These are phyloP conservation scores for Sporothrix globosa DNA, from an alignment of 2,329 filamentous ascomycete species.

Conservation along the genomic window DNA sequence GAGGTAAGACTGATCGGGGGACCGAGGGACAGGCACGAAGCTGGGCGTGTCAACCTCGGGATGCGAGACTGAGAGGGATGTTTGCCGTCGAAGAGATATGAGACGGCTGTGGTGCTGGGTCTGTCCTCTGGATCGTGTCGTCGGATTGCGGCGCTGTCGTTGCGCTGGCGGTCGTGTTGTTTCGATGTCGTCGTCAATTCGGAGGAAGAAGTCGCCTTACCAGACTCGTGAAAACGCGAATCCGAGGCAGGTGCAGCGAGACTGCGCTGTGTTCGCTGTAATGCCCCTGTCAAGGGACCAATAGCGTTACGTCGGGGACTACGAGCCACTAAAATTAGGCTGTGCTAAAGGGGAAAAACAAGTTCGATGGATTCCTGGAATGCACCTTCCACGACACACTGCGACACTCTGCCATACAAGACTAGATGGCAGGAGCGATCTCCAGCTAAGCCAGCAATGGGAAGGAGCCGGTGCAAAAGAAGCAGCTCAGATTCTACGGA, in stretches of 20 bases:
- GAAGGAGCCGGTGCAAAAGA: background rate
- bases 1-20: background rate
- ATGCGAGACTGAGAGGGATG: background rate
- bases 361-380: slow-evolving; percentile 12
- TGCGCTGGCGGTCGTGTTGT: background rate
- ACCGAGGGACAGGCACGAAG: background rate
- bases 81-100: background rate
- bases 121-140: background rate
- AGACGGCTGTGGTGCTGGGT: background rate
- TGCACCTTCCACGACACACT: background rate
- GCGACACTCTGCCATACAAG: background rate
- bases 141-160: background rate
- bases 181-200: background rate
- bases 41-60: background rate
- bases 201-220: background rate
- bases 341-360: slow-evolving; percentile 4
- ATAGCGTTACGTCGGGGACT: slow-evolving; percentile 2
- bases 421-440: slow-evolving; percentile 11
- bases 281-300: slow-evolving; percentile 6
- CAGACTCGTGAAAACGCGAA: slow-evolving; percentile 11
- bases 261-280: slow-evolving; percentile 2
- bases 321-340: slow-evolving; percentile 18
- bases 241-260: background rate
- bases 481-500: background rate
- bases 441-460: background rate